Evolutionary conservation across 2,329 filamentous ascomycete species (phyloP), one percentile per base, ranked within the genome.

Genomic region (Diaporthe velutina): DNA sequence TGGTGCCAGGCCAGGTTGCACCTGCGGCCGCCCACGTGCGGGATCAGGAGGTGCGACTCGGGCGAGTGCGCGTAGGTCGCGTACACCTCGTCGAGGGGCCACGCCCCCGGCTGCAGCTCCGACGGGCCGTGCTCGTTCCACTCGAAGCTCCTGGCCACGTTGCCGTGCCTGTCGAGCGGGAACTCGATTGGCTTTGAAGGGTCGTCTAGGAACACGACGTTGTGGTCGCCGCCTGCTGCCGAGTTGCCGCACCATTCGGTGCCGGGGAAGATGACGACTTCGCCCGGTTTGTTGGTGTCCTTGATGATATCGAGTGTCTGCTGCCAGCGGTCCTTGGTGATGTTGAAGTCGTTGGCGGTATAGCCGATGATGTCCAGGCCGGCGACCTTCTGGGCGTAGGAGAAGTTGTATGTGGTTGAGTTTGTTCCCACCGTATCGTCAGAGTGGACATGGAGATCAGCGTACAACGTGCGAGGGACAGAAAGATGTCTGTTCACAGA

Each of bases 331-430:
- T 77, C 66, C 57, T 80, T 76, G 38, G 82, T 84, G 75, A 84
- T 80, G 68, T 84, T 81, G 78, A 84, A 84, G 72, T 84, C 82
- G 74, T 84, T 84, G 30, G 83, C 83, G 0, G 83, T 84, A 75
- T 84, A 84, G 2, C 83, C 82, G 0, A 84, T 79, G 13, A 83
- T 76, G 38, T 84, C 83, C 0, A 84, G 80, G 25, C 82, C 83
- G 1, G 83, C 82, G 19, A 84, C 79, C 28, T 80, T 52, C 28
- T 79, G 81, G 22, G 80, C 82, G 71, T 84, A 84, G 1, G 81
- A 82, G 75, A 84, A 84, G 76, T 83, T 84, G 77, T 84, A 83
- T 1, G 79, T 77, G 2, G 80, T 81, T 1, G 77, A 79, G 48
- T 84, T 82, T 33, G 83, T 83, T 55, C 82, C 82, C 2, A 84